phyloP scores from a whole-genome alignment of 2,329 filamentous ascomycete genomes.

The Blastomyces parvus region DNA sequence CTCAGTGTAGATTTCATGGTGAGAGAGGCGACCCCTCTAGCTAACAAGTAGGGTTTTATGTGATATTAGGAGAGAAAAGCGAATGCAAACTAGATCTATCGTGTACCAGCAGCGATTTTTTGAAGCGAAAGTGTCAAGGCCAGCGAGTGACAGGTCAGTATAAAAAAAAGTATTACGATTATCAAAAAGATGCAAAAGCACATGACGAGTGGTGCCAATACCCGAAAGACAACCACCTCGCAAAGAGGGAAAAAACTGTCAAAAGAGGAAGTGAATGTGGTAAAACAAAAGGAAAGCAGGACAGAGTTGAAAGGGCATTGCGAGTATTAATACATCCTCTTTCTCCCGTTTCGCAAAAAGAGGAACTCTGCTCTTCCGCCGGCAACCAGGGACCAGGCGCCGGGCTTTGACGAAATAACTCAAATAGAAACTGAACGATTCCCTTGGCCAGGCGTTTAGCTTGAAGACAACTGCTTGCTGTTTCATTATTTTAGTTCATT shows the following conservation, averaged over 20 bases:
- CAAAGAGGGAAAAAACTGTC: background rate
- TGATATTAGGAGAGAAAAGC: conserved; percentile 7
- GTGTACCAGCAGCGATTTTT: conserved; percentile 15
- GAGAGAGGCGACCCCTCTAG: conserved; percentile 6
- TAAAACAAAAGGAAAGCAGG: background rate
- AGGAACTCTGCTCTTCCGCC: background rate
- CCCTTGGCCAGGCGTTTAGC: background rate
- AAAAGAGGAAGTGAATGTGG: background rate
- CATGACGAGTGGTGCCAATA: background rate
- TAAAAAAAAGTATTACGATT: conserved; percentile 3
- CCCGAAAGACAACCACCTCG: background rate
- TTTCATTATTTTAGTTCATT: background rate
- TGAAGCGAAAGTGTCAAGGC: background rate
- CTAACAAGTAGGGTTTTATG: background rate
- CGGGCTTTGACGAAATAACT: background rate
- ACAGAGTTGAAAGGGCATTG: background rate
- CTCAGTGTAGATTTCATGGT: conserved; percentile 19
- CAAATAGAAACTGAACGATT: background rate
- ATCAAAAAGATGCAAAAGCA: background rate
- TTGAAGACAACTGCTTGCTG: background rate
- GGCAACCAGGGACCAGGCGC: background rate
- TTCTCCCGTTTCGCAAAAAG: background rate
- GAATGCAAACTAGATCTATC: conserved; percentile 10
- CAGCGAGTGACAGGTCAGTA: background rate
- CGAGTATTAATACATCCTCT: background rate